Evolutionary conservation across 2,329 filamentous ascomycete species (phyloP), one percentile per base, ranked within the genome.

Genomic region (Bipolaris victoriae): DNA sequence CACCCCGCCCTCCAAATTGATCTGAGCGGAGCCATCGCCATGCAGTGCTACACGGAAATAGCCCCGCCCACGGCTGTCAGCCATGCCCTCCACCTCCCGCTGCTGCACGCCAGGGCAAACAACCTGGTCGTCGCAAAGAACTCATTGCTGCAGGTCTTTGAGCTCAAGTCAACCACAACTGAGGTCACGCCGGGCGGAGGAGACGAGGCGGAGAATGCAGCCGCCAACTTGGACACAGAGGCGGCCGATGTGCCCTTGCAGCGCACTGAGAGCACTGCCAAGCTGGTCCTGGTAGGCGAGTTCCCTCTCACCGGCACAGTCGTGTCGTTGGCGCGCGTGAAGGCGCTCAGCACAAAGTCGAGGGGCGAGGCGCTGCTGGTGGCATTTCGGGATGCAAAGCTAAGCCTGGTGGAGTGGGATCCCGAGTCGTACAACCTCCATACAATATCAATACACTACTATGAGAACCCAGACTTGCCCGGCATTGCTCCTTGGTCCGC

Each of bases 1-100:
- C 29, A 31, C 22, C 22, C 16, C 36, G 40, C 36, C 36, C 48
- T 51, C 33, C 52, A 40, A 46, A 53, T 47, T 52, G 70, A 71
- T 68, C 63, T 55, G 57, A 58, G 57, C 47, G 50, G 62, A 7
- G 55, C 37, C 48, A 39, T 41, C 43, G 35, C 55, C 71, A 98
- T 98, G 94, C 94, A 98, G 86, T 96, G 92, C 83, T 98, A 98
- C 81, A 93, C 92, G 73, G 95, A 99, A 84, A 84, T 99, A 76
- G 88, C 92, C 77, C 90, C 94, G 81, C 93, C 95, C 52, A 96
- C 93, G 76, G 93, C 93, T 76, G 92, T 98, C 79, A 93, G 92
- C 71, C 90, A 97, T 80, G 91, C 93, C 63, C 80, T 97, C 71
- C 85, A 83, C 58, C 80, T 97, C 39, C 86, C 92, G 35, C 92